Conservation (phyloP, 2,329 filamentous ascomycete species). For the Lecanosticta acicola region DNA sequence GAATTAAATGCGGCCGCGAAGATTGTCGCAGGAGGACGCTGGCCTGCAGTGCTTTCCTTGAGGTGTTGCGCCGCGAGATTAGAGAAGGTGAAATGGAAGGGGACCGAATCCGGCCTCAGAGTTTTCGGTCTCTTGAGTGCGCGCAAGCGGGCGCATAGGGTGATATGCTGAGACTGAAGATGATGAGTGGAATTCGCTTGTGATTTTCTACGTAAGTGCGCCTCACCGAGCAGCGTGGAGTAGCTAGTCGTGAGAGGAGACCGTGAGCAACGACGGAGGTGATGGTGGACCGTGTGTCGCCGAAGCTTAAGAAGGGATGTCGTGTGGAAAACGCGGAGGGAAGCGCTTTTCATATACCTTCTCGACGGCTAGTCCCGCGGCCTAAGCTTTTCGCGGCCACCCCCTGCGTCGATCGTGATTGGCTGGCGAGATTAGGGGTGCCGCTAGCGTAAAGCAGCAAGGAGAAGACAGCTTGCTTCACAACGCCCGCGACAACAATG, state of each 20-base stretch:
- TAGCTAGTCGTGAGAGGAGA: neutral
- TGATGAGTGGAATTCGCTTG: neutral
- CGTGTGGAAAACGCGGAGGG: too few relatives aligned
- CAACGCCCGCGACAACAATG: too few relatives aligned
- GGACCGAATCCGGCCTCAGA: neutral
- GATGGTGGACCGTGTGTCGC: neutral
- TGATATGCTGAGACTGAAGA: neutral
- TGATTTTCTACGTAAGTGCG: neutral
- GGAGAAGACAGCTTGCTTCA: too few relatives aligned
- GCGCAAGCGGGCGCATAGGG: neutral
- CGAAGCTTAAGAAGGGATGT: neutral
- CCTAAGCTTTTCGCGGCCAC: too few relatives aligned
- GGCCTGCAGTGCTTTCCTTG: neutral
- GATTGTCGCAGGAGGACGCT: neutral
- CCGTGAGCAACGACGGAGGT: neutral
- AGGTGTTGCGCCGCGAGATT: neutral
- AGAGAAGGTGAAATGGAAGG: neutral
- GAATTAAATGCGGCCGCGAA: neutral
- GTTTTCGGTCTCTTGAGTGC: neutral
- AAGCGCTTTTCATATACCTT: too few relatives aligned
- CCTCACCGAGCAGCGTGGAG: neutral
- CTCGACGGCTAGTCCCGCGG: too few relatives aligned
- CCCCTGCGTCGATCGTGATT: too few relatives aligned
- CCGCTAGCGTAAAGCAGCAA: too few relatives aligned
- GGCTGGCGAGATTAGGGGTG: too few relatives aligned